A percentile compares a stretch with the other conserved stretches of the same genome.
Conservation (phyloP, 2,329 filamentous ascomycete genomes). For the Phialophora tarda region DNA sequence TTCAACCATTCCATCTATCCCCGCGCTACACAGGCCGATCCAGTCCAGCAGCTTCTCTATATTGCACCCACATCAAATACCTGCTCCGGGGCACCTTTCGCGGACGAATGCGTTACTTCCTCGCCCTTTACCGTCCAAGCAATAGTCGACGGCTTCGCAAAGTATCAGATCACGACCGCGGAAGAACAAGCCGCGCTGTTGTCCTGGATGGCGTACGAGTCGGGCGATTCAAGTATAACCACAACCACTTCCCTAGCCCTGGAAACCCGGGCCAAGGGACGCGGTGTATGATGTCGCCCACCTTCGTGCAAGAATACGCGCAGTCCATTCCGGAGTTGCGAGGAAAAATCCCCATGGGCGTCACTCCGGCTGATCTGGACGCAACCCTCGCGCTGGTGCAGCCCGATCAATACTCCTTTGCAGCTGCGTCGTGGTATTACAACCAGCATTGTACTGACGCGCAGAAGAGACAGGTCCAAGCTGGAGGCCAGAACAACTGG, state of each 20-base stretch:
- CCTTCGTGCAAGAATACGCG: conserved; percentile 63
- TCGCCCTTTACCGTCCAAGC: conserved; percentile 38
- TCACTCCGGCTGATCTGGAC: conserved; percentile 44
- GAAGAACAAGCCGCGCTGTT: conserved; percentile 73
- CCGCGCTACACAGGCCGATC: conserved; percentile 12
- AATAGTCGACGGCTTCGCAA: conserved; percentile 62
- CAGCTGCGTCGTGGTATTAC: conserved; percentile 66
- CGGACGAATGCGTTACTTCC: conserved; percentile 33
- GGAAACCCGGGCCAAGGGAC: conserved; percentile 71
- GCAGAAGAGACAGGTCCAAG: conserved; percentile 53
- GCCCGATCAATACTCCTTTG: conserved; percentile 60
- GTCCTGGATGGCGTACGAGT: conserved; percentile 74
- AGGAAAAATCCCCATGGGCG: conserved; percentile 43
- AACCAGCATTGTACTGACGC: conserved; percentile 57
- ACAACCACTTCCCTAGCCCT: conserved; percentile 62
- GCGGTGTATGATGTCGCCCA: conserved; percentile 67
- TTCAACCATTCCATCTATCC: not conserved
- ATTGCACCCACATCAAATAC: conserved; percentile 34
- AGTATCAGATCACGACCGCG: conserved; percentile 61
- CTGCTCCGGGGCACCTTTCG: conserved; percentile 25
- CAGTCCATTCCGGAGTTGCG: conserved; percentile 52
- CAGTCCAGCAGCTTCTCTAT: conserved; percentile 30
- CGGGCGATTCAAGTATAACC: conserved; percentile 72
- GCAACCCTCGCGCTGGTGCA: conserved; percentile 58
- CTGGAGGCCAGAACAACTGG: conserved; percentile 59